Base-by-base conservation (phyloP, 345 rosid species). In the Erysimum cheiranthoides region DNA sequence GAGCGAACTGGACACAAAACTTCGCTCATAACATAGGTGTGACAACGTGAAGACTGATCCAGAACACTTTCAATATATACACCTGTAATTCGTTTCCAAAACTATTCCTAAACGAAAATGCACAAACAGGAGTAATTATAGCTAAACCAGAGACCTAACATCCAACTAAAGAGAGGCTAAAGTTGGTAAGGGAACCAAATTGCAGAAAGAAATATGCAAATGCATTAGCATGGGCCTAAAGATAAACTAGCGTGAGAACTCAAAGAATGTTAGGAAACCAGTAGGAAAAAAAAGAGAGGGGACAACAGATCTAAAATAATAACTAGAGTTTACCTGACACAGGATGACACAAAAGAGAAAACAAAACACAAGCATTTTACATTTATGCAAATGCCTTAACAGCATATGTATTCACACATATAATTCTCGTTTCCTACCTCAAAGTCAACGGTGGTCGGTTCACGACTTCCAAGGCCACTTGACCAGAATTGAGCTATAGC, bases 401-500 rank as follows among this genome's bases (percentile, higher is more conserved):
- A 59, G 35, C 66, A 28, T 25, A 45, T 9, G 45, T n/a, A 34
- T 38, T 7, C 7, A 12, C 7, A 46, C 35, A n/a, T 46, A 47
- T 35, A 78, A 39, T 45, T 43, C 40, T 66, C 59, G 50, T 28
- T 45, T 62, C 54, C 61, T 88, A 95, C 99, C 99, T 95, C 94
- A 86, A 95, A 92, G 78, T 95, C 96, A 54, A 92, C 93, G 42
- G 70, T 28, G 65, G 99, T 79, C 57, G 85, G 84, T 82, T 93
- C 96, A 73, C 81, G 86, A 84, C 98, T 95, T 75, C 96, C 99
- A 64, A 90, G 82, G 72, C 99, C 99, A 81, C 99, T 95, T 61
- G 97, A 88, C 98, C 99, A 92, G 80, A 90, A 95, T 80, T 93
- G 99, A 77, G 99, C 97, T 78, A 95, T 70, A 64, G 88, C 89